Percentiles rank a stretch among this genome's conserved stretches.
phyloP scores from a whole-genome alignment of 2,329 filamentous ascomycete species.

The Dactylonectria macrodidyma region DNA sequence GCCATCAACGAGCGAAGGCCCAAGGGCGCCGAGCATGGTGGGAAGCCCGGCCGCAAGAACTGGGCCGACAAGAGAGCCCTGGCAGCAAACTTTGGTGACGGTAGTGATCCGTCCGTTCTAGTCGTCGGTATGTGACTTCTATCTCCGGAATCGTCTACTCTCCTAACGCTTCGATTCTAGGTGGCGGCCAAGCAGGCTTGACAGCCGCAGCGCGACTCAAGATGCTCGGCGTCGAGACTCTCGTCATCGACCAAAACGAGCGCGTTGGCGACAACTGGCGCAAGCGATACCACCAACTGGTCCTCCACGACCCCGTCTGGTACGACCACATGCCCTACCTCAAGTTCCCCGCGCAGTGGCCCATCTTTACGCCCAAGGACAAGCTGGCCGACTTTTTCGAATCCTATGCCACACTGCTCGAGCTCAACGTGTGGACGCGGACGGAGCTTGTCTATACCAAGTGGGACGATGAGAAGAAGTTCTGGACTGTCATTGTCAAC shows the following conservation, averaged over 20 bases:
- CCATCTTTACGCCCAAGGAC: conserved; percentile 80
- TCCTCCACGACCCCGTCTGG: conserved; percentile 78
- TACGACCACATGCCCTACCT: conserved; percentile 76
- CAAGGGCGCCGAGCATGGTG: conserved; percentile 70
- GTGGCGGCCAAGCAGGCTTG: conserved; percentile 73
- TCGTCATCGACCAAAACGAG: conserved; percentile 72
- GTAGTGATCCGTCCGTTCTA: conserved; percentile 69
- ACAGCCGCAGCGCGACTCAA: conserved; percentile 71
- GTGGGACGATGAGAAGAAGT: conserved; percentile 64
- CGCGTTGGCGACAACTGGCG: conserved; percentile 77
- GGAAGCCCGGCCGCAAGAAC: conserved; percentile 67
- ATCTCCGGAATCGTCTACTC: accelerated
- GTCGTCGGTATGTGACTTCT: conserved; percentile 68
- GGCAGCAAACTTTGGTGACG: conserved; percentile 63
- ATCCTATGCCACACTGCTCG: conserved; percentile 74
- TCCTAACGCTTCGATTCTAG: conserved; percentile 49
- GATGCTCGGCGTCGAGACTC: conserved; percentile 67
- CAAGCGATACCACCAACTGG: conserved; percentile 73
- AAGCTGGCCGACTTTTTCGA: conserved; percentile 80
- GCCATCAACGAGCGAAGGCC: conserved; percentile 61
- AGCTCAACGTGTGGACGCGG: conserved; percentile 77
- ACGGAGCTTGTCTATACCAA: conserved; percentile 63
- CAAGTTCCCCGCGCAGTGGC: conserved; percentile 75
- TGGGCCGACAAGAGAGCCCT: conserved; percentile 69
- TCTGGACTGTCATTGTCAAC: conserved; percentile 70